Conservation (phyloP, 1,139 yeast genomes). For the Candida gigantensis region DNA sequence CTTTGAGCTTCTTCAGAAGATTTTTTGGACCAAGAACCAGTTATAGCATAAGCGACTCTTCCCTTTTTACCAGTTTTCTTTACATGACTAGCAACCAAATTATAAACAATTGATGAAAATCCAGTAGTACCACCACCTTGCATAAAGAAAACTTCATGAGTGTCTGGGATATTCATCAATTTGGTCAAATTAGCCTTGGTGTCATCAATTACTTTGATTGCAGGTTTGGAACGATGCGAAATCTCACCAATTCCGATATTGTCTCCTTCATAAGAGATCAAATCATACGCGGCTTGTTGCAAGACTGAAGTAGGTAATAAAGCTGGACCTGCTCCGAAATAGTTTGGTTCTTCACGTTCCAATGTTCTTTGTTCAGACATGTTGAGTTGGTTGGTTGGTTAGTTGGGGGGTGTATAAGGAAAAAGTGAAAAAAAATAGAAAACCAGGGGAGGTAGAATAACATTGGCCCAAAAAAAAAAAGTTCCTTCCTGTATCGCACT, state of each 20-base stretch:
- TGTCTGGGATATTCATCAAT: conserved; percentile 76
- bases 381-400: not conserved
- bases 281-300: conserved; percentile 83
- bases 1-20: conserved; percentile 83
- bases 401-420: not conserved
- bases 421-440: not conserved
- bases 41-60: conserved; percentile 81
- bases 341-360: conserved; percentile 72
- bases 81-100: conserved; percentile 74
- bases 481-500: no score
- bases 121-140: conserved; percentile 99
- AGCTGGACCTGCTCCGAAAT: conserved; percentile 99
- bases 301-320: conserved; percentile 79
- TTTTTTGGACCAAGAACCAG: conserved; percentile 93
- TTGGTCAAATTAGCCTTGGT: conserved; percentile 68
- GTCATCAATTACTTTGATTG: conserved; percentile 71
- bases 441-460: no score
- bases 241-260: conserved; percentile 94
- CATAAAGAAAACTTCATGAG: conserved; percentile 89
- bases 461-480: no score
- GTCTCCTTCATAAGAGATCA: conserved; percentile 63
- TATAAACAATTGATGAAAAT: conserved; percentile 83
- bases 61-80: conserved; percentile 70
- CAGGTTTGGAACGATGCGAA: conserved; percentile 89
- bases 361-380: conserved; percentile 23